These are phyloP conservation scores for Dioscorea zingiberensis DNA, from an alignment of 106 monocot species.

Conservation along the genomic window DNA sequence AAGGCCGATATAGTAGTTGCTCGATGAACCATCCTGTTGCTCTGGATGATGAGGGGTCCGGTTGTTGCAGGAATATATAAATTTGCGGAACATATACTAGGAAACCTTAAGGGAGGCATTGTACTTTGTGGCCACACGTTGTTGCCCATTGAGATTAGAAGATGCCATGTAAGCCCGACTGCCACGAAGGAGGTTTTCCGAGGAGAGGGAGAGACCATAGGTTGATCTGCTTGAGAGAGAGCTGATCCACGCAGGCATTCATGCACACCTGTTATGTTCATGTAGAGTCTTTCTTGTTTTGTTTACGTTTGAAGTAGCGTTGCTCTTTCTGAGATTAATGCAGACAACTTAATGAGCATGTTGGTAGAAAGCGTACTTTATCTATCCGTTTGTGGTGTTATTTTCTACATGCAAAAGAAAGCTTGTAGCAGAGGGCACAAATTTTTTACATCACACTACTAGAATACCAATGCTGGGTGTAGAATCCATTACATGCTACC, in stretches of 20 bases:
- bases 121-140: slow-evolving; percentile 92
- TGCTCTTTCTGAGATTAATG: too few relatives aligned
- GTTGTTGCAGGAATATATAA: slow-evolving; percentile 75
- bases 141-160: slow-evolving; percentile 79
- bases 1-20: slow-evolving; percentile 93
- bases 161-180: slow-evolving; percentile 78
- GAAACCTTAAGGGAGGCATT: slow-evolving; percentile 84
- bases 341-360: too few relatives aligned
- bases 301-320: too few relatives aligned
- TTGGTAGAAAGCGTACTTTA: too few relatives aligned
- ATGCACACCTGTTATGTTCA: not conserved
- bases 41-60: slow-evolving; percentile 73
- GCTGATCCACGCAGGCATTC: slow-evolving; percentile 13
- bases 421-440: too few relatives aligned
- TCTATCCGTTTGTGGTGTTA: too few relatives aligned
- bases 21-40: slow-evolving; percentile 97
- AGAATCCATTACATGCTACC: too few relatives aligned
- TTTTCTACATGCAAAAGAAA: too few relatives aligned
- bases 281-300: too few relatives aligned
- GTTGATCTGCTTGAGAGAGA: slow-evolving; percentile 69
- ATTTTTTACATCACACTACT: too few relatives aligned
- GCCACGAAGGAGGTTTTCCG: slow-evolving; percentile 71
- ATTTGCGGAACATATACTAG: slow-evolving; percentile 84
- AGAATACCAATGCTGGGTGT: too few relatives aligned
- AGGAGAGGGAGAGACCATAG: slow-evolving; percentile 72